phyloP scores from a whole-genome alignment of 768 basidiomycete genomes.

The Lentinula edodes region DNA sequence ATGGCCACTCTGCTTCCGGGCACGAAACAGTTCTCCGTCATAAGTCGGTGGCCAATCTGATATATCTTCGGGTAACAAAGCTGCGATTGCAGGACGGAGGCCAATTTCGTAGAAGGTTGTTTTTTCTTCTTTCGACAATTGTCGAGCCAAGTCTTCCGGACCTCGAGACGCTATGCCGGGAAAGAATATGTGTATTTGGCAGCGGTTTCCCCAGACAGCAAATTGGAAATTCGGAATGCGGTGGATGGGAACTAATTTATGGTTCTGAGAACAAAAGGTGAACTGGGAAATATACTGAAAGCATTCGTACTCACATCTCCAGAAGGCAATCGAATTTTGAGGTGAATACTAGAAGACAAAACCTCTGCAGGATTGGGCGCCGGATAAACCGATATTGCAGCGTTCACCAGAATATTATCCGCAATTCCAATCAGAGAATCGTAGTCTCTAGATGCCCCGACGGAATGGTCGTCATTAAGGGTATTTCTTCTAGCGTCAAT shows the following conservation, averaged over 20 bases:
- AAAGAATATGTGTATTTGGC: constrained; percentile 19
- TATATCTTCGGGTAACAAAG: background rate
- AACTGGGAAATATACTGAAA: background rate
- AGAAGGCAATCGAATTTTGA: background rate
- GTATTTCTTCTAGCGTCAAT: background rate
- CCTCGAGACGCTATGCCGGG: constrained; percentile 15
- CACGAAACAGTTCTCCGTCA: constrained; percentile 16
- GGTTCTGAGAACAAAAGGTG: background rate
- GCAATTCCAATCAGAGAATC: constrained; percentile 16
- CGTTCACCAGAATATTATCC: constrained; percentile 5
- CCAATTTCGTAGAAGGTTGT: constrained; percentile 18
- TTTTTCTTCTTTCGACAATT: constrained; percentile 8
- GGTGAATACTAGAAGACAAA: background rate
- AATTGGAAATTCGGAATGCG: constrained; percentile 23
- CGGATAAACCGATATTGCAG: constrained; percentile 1
- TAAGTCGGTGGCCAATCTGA: constrained; percentile 22
- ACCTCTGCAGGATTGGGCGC: background rate
- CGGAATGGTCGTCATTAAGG: background rate
- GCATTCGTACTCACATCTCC: background rate
- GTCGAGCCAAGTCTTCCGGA: background rate
- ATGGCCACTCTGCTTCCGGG: constrained; percentile 11
- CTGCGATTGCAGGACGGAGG: constrained; percentile 17
- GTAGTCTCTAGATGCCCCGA: constrained; percentile 12
- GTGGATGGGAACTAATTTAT: constrained; percentile 12
- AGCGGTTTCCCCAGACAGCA: constrained; percentile 14